A percentile compares a stretch with the other conserved stretches of the same genome.
Evolutionary conservation across 345 rosid species (phyloP).

Genomic region (Atalantia buxifolia): DNA sequence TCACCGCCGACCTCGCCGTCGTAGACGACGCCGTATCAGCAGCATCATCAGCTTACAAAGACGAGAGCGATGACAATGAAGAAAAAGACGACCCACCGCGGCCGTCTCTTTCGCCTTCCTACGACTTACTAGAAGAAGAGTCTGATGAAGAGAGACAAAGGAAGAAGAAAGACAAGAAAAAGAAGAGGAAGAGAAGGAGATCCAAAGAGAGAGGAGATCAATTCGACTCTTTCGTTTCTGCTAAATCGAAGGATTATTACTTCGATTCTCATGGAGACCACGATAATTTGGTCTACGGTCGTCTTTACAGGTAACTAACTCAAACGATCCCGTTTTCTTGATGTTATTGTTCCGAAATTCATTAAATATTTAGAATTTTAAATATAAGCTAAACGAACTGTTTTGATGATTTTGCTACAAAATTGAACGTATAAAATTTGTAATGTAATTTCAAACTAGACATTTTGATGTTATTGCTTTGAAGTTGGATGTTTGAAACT

Average conservation of each 20-base stretch:
- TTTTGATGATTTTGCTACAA: background rate
- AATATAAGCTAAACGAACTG: background rate
- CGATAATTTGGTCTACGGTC: conserved; percentile 81
- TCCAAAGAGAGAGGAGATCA: conserved; percentile 19
- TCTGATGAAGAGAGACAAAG: conserved; percentile 30
- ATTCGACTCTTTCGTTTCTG: conserved; percentile 17
- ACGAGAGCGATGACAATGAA: conserved; percentile 21
- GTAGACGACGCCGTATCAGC: conserved; percentile 45
- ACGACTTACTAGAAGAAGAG: conserved; percentile 17
- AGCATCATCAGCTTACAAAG: conserved; percentile 16
- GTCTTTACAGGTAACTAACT: conserved; percentile 59
- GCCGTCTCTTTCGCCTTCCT: conserved; percentile 11
- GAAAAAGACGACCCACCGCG: conserved; percentile 2
- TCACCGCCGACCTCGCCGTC: conserved; percentile 58
- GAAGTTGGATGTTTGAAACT: conserved; percentile 3
- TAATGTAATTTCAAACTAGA: background rate
- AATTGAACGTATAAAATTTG: background rate
- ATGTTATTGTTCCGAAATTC: background rate
- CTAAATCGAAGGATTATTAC: conserved; percentile 75
- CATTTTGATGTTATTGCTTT: background rate
- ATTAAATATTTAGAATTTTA: no score
- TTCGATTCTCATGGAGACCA: conserved; percentile 84
- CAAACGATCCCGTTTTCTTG: background rate
- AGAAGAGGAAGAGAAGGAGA: conserved; percentile 37
- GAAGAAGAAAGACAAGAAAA: conserved; percentile 31